Evolutionary conservation across 805 yeast genomes (phyloP).

Genomic region (Candida boleticola): DNA sequence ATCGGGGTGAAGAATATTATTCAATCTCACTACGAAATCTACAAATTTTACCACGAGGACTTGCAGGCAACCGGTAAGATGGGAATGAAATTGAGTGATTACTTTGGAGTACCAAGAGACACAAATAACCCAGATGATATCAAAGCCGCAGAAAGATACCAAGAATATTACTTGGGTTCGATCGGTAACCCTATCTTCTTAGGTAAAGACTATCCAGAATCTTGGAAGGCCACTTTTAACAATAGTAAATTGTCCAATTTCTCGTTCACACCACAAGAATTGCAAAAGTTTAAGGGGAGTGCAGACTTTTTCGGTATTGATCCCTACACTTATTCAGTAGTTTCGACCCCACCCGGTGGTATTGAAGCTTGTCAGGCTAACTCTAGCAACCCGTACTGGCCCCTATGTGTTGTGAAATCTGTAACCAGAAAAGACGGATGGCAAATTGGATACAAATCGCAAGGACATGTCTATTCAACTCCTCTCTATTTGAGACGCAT

Average conservation of each 20-base stretch:
- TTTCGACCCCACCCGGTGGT: constrained; percentile 19
- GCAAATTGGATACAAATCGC: constrained; percentile 20
- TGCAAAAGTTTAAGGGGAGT: constrained; percentile 18
- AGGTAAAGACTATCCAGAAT: constrained; percentile 27
- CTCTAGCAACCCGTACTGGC: constrained; percentile 19
- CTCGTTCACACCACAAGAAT: constrained; percentile 23
- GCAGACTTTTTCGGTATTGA: constrained; percentile 32
- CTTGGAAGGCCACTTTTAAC: constrained; percentile 17
- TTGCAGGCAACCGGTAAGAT: constrained; percentile 20
- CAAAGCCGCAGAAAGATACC: constrained; percentile 23
- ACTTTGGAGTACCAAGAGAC: constrained; percentile 26
- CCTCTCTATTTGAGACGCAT: constrained; percentile 22
- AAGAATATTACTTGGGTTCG: constrained; percentile 23
- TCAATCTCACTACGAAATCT: constrained; percentile 21
- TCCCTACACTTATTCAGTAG: constrained; percentile 22
- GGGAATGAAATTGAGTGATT: constrained; percentile 24
- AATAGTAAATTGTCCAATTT: constrained; percentile 9
- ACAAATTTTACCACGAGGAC: constrained; percentile 22
- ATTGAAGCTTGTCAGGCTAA: constrained; percentile 22
- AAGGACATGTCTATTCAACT: constrained; percentile 19
- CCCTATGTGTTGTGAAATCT: constrained; percentile 19
- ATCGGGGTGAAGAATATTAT: constrained; percentile 21
- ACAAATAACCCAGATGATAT: constrained; percentile 18
- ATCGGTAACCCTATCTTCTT: constrained; percentile 29
- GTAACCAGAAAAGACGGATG: constrained; percentile 15